These are phyloP conservation scores for Grosmannia serpens DNA, from an alignment of 2,329 filamentous ascomycete genomes.

Conservation along the genomic window DNA sequence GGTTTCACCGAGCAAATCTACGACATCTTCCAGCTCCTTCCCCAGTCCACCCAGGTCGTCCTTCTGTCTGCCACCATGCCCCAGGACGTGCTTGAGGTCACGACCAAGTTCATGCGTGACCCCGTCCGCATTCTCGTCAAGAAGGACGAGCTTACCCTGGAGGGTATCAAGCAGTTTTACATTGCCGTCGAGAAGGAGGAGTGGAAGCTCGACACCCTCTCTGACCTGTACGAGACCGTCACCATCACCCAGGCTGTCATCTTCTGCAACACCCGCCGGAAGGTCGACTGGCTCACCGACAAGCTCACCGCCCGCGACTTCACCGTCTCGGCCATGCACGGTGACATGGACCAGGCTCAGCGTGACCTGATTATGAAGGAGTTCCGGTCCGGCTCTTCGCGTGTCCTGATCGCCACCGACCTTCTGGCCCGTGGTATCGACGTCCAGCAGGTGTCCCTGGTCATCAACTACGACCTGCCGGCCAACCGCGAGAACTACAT, in stretches of 20 bases:
- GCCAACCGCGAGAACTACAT: slow-evolving; percentile 99
- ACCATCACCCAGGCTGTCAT: slow-evolving; percentile 99
- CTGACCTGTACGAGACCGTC: slow-evolving; percentile 97
- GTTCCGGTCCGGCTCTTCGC: slow-evolving; percentile 96
- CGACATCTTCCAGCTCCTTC: slow-evolving; percentile 98
- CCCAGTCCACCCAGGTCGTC: slow-evolving; percentile 96
- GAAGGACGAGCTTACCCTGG: slow-evolving; percentile 98
- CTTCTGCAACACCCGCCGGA: slow-evolving; percentile 99
- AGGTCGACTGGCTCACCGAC: slow-evolving; percentile 99
- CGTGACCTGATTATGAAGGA: slow-evolving; percentile 99
- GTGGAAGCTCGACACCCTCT: slow-evolving; percentile 99
- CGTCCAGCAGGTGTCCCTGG: slow-evolving; percentile 97
- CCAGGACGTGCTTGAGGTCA: slow-evolving; percentile 97
- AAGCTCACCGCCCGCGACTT: slow-evolving; percentile 98
- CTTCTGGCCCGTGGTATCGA: slow-evolving; percentile 98
- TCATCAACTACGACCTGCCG: slow-evolving; percentile 99
- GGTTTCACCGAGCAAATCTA: slow-evolving; percentile 99
- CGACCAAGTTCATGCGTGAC: slow-evolving; percentile 99
- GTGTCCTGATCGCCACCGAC: slow-evolving; percentile 97
- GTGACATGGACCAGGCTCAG: slow-evolving; percentile 96
- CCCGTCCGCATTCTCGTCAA: slow-evolving; percentile 98
- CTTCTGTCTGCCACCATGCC: slow-evolving; percentile 98
- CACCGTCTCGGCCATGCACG: slow-evolving; percentile 99
- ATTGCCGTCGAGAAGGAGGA: slow-evolving; percentile 99
- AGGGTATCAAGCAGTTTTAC: slow-evolving; percentile 99